Evolutionary conservation across 2,329 filamentous ascomycete genomes (phyloP).

Genomic region (Cladophialophora chaetospira): DNA sequence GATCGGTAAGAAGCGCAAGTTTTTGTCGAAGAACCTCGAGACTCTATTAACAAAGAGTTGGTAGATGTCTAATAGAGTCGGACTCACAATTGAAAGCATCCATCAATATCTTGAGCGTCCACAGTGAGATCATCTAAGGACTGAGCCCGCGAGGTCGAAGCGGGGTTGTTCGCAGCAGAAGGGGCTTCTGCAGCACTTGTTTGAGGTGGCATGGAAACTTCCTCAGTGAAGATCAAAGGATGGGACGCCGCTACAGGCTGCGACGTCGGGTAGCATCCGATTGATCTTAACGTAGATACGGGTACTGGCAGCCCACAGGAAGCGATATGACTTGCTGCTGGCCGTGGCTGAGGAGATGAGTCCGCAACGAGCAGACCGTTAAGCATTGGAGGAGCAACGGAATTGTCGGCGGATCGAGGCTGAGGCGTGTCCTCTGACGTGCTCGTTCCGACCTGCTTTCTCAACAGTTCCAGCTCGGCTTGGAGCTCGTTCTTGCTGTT

Average conservation of each 20-base stretch:
- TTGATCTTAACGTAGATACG: not conserved
- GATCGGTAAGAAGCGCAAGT: conserved; percentile 65
- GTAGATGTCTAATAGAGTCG: not conserved
- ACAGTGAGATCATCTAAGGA: conserved; percentile 13
- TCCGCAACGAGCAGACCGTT: too few species aligned
- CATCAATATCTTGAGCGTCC: conserved; percentile 19
- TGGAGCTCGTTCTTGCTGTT: conserved; percentile 29
- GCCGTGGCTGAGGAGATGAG: too few species aligned
- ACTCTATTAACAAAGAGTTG: not conserved
- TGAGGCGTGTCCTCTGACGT: not conserved
- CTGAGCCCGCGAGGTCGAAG: conserved; percentile 3
- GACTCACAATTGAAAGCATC: conserved; percentile 39
- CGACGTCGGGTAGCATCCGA: not conserved
- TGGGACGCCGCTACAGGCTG: not conserved
- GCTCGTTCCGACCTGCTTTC: conserved; percentile 2
- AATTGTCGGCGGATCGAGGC: not conserved
- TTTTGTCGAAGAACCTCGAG: conserved; percentile 57
- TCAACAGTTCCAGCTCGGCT: conserved; percentile 15
- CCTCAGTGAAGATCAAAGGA: not conserved
- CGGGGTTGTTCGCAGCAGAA: not conserved
- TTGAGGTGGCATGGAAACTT: not conserved
- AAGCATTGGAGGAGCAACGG: too few species aligned
- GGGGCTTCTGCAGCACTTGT: not conserved
- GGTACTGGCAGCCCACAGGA: not conserved
- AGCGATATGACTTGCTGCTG: too few species aligned